These are phyloP conservation scores for Cadophora gregata DNA, from an alignment of 2,329 filamentous ascomycete species.

Conservation along the genomic window DNA sequence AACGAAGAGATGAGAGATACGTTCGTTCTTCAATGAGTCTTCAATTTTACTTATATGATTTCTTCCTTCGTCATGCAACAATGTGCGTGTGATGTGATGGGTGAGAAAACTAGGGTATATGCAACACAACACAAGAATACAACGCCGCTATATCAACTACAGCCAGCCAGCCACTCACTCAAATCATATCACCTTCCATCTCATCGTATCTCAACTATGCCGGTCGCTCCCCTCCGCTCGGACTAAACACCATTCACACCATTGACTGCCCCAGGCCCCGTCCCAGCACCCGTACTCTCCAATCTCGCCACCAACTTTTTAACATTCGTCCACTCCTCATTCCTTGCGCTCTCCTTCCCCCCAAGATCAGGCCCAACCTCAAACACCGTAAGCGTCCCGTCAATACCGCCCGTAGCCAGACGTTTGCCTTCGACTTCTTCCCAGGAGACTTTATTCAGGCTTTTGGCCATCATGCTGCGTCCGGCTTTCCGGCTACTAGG, in stretches of 20 bases:
- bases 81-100: neutral
- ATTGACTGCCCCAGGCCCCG: constrained; percentile 25
- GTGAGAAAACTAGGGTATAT: constrained; percentile 38
- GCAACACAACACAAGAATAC: constrained; percentile 25
- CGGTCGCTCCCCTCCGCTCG: too few relatives aligned
- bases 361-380: constrained; percentile 85
- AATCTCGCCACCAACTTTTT: constrained; percentile 85
- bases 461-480: constrained; percentile 76
- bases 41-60: constrained; percentile 15
- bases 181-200: neutral
- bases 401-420: constrained; percentile 88
- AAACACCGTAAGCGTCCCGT: constrained; percentile 89
- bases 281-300: constrained; percentile 54
- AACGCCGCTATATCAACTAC: constrained; percentile 37
- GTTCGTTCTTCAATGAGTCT: neutral
- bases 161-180: constrained; percentile 11
- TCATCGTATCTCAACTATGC: too few relatives aligned
- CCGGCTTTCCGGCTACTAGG: constrained; percentile 71
- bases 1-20: neutral
- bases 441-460: constrained; percentile 94
- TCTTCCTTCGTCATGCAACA: neutral
- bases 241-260: constrained; percentile 34
- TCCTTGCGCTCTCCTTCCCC: constrained; percentile 80
- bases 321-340: constrained; percentile 91
- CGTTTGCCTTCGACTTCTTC: constrained; percentile 87